Evolutionary conservation across 2,329 filamentous ascomycete genomes (phyloP).

Genomic region (Sarocladiaceae sp.): DNA sequence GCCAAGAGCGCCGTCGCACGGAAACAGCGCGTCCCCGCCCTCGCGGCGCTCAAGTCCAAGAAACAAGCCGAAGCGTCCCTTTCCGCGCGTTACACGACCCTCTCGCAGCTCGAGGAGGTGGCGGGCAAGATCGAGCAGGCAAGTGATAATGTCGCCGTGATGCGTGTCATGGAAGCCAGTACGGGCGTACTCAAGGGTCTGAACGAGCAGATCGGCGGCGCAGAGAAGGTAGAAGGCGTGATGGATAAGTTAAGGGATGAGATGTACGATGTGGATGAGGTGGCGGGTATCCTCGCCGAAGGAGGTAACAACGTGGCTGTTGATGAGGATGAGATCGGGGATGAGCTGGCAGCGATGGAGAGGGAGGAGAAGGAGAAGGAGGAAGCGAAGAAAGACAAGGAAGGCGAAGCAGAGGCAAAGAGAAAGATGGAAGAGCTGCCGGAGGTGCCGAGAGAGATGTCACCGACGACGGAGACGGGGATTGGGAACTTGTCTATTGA

Average conservation of each 20-base stretch:
- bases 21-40: conserved; percentile 69
- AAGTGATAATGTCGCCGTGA: conserved; percentile 73
- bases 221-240: conserved; percentile 67
- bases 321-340: conserved; percentile 80
- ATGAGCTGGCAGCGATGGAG: conserved; percentile 76
- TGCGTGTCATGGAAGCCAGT: conserved; percentile 76
- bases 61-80: conserved; percentile 74
- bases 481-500: conserved; percentile 26
- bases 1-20: conserved; percentile 65
- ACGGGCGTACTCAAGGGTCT: conserved; percentile 65
- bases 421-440: conserved; percentile 47
- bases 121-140: conserved; percentile 81
- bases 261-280: conserved; percentile 77
- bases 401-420: conserved; percentile 40
- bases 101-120: conserved; percentile 77
- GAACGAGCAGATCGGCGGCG: conserved; percentile 71
- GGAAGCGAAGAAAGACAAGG: conserved; percentile 39
- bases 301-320: conserved; percentile 44
- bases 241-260: conserved; percentile 71
- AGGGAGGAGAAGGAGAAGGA: conserved; percentile 49
- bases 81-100: conserved; percentile 62
- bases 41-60: conserved; percentile 74
- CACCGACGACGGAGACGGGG: conserved; percentile 31
- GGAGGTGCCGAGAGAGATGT: conserved; percentile 27
- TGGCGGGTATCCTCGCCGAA: conserved; percentile 70